Conservation (phyloP, 768 basidiomycete genomes). For the Lepiota venenata region DNA sequence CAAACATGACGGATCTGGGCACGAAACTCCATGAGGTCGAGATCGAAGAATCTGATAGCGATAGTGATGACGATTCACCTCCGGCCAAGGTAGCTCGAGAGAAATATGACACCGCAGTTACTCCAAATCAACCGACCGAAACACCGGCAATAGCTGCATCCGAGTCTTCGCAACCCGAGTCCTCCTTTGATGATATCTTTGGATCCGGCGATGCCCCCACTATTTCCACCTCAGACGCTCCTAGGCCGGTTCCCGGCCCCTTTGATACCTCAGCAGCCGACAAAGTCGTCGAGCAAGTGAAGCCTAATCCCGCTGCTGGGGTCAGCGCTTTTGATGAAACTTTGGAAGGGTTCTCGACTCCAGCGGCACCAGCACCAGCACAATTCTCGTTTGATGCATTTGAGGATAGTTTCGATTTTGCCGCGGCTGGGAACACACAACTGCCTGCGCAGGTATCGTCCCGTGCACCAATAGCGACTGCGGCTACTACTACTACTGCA, state of each 20-base stretch:
- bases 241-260: constrained; percentile 10
- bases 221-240: constrained; percentile 20
- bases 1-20: constrained; percentile 14
- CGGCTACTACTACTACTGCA: constrained; percentile 19
- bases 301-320: constrained; percentile 31
- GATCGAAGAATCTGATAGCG: constrained; percentile 46
- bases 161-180: constrained; percentile 1
- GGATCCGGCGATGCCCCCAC: constrained; percentile 21
- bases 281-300: neutral
- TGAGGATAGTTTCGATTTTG: constrained; percentile 63
- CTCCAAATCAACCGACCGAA: constrained; percentile 17
- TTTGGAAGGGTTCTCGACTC: constrained; percentile 50
- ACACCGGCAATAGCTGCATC: constrained; percentile 9
- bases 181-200: constrained; percentile 59
- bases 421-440: constrained; percentile 23
- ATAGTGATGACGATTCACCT: constrained; percentile 38
- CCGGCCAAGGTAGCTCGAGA: constrained; percentile 26
- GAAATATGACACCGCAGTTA: neutral
- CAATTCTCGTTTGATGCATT: constrained; percentile 63
- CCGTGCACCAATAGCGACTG: neutral
- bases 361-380: constrained; percentile 30
- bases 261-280: constrained; percentile 6
- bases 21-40: constrained; percentile 54
- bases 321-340: constrained; percentile 76
- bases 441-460: neutral